A percentile compares a stretch with the other conserved stretches of the same genome.
phyloP scores from a whole-genome alignment of 768 basidiomycete species.

The Cystofilobasidium macerans region DNA sequence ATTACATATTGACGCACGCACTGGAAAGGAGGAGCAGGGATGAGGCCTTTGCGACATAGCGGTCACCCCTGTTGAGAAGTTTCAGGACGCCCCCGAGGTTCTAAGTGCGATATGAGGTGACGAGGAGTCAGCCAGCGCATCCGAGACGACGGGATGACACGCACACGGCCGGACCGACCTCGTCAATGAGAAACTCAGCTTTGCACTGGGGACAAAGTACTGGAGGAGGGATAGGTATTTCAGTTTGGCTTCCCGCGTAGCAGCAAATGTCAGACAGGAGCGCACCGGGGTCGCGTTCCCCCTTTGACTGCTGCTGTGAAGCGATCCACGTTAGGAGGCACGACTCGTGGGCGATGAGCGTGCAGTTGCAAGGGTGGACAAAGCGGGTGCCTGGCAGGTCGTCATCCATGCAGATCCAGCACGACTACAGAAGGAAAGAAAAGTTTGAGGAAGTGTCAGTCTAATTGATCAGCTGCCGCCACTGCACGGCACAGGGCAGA shows the following conservation, averaged over 20 bases:
- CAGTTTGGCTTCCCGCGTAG: background rate
- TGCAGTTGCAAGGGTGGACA: constrained; percentile 11
- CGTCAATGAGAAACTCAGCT: background rate
- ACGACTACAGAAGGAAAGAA: background rate
- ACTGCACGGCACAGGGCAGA: background rate
- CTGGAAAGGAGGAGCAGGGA: background rate
- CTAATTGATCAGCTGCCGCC: too few relatives aligned
- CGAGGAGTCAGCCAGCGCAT: background rate
- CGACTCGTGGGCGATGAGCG: constrained; percentile 17
- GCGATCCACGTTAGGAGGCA: constrained; percentile 19
- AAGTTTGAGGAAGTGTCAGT: background rate
- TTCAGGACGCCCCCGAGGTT: background rate
- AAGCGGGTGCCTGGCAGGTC: background rate
- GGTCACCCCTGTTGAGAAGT: background rate
- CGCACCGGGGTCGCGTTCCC: background rate
- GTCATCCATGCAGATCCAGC: constrained; percentile 7
- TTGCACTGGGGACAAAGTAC: constrained; percentile 1
- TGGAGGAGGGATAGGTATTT: background rate
- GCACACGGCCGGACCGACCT: background rate
- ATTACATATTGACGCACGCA: background rate
- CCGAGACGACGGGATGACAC: background rate
- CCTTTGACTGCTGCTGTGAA: constrained; percentile 13
- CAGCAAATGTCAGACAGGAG: background rate
- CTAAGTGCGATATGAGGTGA: background rate
- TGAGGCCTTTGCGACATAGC: background rate